Conservation (phyloP, 2,329 filamentous ascomycete genomes). For the Apiospora pterosperma region DNA sequence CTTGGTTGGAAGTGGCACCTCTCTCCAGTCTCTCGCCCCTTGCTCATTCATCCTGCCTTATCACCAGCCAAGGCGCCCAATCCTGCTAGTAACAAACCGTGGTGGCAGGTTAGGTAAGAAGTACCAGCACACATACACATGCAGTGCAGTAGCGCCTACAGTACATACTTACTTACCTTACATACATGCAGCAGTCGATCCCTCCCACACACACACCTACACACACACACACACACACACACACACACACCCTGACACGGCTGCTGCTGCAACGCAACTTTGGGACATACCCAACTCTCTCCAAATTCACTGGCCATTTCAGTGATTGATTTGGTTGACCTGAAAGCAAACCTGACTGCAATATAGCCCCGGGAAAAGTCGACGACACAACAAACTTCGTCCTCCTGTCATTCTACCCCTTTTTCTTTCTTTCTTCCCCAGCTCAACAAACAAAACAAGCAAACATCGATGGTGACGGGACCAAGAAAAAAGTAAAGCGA, state of each 20-base stretch:
- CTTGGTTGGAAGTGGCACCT: no score
- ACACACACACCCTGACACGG: neutral
- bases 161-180: no score
- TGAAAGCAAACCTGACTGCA: constrained; percentile 1
- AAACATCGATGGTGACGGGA: neutral
- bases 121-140: neutral
- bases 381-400: neutral
- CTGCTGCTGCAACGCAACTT: neutral
- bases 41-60: neutral
- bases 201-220: neutral
- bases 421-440: neutral
- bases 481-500: neutral
- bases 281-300: neutral
- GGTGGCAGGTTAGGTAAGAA: neutral
- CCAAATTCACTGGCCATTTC: neutral
- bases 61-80: neutral
- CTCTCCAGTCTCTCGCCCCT: no score
- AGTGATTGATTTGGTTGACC: neutral
- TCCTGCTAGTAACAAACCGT: neutral
- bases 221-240: neutral
- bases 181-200: neutral
- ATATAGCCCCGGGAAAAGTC: neutral
- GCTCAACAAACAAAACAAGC: neutral
- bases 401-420: neutral
- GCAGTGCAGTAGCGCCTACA: neutral